Percentiles rank a stretch among this genome's conserved stretches.
phyloP scores from a whole-genome alignment of 2,329 filamentous ascomycete species.

The Macroventuria anomochaeta region DNA sequence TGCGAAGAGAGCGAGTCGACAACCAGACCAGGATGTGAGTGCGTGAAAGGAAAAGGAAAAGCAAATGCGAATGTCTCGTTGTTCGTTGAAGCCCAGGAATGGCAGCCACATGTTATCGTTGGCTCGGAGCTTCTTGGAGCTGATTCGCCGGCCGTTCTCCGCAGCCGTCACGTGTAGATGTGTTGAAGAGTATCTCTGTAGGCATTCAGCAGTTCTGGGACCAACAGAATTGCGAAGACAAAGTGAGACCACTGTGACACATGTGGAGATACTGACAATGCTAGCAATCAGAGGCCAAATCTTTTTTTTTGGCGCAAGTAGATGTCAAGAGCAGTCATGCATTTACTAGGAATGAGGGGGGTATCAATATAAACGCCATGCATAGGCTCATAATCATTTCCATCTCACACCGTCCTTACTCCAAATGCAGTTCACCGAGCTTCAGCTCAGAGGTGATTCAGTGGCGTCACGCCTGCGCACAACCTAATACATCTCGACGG shows the following conservation, averaged over 20 bases:
- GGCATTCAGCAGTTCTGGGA: too few relatives aligned
- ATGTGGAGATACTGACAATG: too few relatives aligned
- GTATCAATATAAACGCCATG: conserved; percentile 28
- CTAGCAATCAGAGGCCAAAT: too few relatives aligned
- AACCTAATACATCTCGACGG: conserved; percentile 44
- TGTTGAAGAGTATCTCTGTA: neutral
- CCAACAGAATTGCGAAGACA: too few relatives aligned
- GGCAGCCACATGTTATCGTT: conserved; percentile 42
- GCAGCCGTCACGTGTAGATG: conserved; percentile 4
- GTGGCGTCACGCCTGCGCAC: neutral
- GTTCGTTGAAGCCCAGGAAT: conserved; percentile 29
- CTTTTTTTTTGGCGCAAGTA: neutral
- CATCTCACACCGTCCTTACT: neutral
- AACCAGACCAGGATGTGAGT: neutral
- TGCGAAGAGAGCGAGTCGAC: conserved; percentile 1
- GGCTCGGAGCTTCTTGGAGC: conserved; percentile 33
- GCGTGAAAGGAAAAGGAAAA: conserved; percentile 6
- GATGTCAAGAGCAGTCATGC: neutral
- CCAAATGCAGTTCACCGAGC: neutral
- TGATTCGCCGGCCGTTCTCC: conserved; percentile 26
- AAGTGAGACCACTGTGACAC: too few relatives aligned
- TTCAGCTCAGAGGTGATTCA: neutral
- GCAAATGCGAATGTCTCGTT: conserved; percentile 13
- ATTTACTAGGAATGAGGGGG: conserved; percentile 21
- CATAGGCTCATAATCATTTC: conserved; percentile 7